Evolutionary conservation across 345 rosid genomes (phyloP).

Genomic region (Orychophragmus violaceus): DNA sequence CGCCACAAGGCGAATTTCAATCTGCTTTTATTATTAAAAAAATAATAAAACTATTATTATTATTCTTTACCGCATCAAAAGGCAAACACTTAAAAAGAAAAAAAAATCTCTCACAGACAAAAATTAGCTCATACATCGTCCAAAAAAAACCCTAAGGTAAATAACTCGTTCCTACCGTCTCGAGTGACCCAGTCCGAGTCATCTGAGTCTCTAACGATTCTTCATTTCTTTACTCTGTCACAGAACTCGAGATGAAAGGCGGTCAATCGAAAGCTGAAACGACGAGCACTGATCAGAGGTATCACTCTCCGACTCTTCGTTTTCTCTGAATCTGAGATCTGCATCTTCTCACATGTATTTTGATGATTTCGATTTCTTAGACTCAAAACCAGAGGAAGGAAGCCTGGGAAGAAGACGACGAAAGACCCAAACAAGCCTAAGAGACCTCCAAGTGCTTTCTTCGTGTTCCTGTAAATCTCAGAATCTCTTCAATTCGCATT

Average conservation of each 20-base stretch:
- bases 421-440: constrained; percentile 91
- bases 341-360: not conserved
- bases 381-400: constrained; percentile 45
- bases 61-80: not conserved
- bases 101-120: not conserved
- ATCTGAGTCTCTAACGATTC: constrained; percentile 15
- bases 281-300: constrained; percentile 40
- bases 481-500: not conserved
- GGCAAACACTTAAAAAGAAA: not conserved
- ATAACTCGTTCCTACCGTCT: constrained; percentile 23
- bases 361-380: constrained; percentile 11
- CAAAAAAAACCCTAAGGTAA: constrained; percentile 5
- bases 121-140: not conserved
- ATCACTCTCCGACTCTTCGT: not conserved
- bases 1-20: constrained; percentile 26
- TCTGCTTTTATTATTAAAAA: not conserved
- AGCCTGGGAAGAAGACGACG: constrained; percentile 47
- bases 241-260: constrained; percentile 69
- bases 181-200: constrained; percentile 25
- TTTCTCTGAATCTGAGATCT: constrained; percentile 18
- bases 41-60: not conserved
- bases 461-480: constrained; percentile 66
- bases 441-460: constrained; percentile 83
- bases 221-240: constrained; percentile 1
- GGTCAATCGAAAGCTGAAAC: constrained; percentile 48